phyloP scores from a whole-genome alignment of 805 yeast species.

The Blastobotrys robertii region DNA sequence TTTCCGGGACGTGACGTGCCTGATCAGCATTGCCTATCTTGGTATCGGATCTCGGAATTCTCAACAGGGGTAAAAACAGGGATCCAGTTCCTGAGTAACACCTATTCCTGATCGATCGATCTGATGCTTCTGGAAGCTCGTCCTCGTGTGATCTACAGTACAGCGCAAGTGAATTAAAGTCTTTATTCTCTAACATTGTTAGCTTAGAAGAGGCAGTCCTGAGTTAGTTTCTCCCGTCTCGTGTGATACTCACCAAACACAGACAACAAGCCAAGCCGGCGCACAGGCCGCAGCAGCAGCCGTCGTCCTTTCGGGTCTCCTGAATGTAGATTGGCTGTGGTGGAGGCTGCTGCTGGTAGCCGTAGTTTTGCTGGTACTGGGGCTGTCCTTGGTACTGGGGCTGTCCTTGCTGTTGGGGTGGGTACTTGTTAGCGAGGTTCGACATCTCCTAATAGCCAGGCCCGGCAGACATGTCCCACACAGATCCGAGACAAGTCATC shows the following conservation, averaged over 20 bases:
- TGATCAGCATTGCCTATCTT: not conserved
- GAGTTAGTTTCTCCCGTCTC: too few relatives aligned
- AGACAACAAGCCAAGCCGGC: constrained; percentile 27
- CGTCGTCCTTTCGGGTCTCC: constrained; percentile 20
- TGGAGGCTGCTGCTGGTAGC: constrained; percentile 18
- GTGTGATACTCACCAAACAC: constrained; percentile 16
- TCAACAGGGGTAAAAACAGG: not conserved
- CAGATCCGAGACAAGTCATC: too few relatives aligned
- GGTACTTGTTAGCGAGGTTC: too few relatives aligned
- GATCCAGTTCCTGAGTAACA: not conserved
- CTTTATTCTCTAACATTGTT: not conserved
- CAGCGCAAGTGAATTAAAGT: not conserved
- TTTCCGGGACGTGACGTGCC: too few relatives aligned
- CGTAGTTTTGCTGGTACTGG: not conserved
- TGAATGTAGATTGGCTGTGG: constrained; percentile 23
- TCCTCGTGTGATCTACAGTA: too few relatives aligned
- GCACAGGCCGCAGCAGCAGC: constrained; percentile 28
- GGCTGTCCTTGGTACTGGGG: too few relatives aligned
- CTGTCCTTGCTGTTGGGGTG: too few relatives aligned
- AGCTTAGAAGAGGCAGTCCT: constrained; percentile 9
- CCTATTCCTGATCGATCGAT: not conserved
- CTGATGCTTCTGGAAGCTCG: too few relatives aligned
- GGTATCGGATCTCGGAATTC: not conserved
- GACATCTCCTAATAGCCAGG: too few relatives aligned
- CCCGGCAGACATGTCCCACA: too few relatives aligned